Evolutionary conservation across 2,329 filamentous ascomycete genomes (phyloP), one percentile per base, ranked within the genome.

Genomic region (Fonsecaea nubica): DNA sequence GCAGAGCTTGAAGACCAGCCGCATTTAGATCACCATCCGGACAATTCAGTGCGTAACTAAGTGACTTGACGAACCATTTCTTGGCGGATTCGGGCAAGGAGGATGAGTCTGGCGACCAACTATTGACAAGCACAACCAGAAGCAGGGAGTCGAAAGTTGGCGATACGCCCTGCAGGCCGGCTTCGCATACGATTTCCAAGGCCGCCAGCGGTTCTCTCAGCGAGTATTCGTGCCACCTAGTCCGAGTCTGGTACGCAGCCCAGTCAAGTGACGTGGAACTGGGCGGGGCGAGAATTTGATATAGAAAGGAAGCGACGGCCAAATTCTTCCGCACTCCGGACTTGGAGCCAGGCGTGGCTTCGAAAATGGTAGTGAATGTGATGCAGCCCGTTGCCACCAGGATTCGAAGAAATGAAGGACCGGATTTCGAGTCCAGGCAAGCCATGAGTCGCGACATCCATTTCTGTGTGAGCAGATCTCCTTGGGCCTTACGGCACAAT

Each of bases 301-400:
- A 65, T 25, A 76, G 59, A 7, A 81, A 65, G 57, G 73, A 76
- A 58, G 74, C 77, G 25, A 77, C 73, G 62, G 52, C 74, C 69
- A 64, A 38, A 33, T 54, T 58, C 52, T 63, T 56, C 4, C 65
- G 32, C 4, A 57, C 25, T 33, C 56, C 58, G 52, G 64, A 53
- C 66, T 69, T 70, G 35, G 45, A 54, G 21, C 52, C 40, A 18
- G 30, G 18, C 15, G 62, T 38, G 33, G 56, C 65, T 55, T 65
- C 69, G 7, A 81, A 71, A 50, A 83, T 77, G 13, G 76, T 76
- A 38, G 76, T 74, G 42, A 83, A 76, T 4, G 78, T 80, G 18
- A 82, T 74, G 63, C 80, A 81, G n/a, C 80, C 79, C 40, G 80
- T 79, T 12, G 80, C 79, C 45, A 83, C 76, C 3, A 83, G 75